phyloP scores from a whole-genome alignment of 1,139 yeast species.

The Taphrina betulina region DNA sequence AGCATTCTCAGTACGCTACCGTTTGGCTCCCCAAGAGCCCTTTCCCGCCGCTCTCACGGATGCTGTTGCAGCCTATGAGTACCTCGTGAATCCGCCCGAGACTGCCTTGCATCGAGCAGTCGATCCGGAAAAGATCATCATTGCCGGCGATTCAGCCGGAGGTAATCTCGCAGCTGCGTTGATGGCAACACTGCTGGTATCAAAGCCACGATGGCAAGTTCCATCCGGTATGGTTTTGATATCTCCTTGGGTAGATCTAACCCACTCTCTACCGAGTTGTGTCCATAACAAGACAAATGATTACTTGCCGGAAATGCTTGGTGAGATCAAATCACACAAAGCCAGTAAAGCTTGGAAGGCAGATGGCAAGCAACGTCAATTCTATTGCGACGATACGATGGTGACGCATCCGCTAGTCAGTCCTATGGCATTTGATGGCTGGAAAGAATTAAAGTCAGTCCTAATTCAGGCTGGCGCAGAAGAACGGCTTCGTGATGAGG shows the following conservation, averaged over 20 bases:
- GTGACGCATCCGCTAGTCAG: constrained; percentile 30
- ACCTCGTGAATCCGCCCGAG: constrained; percentile 33
- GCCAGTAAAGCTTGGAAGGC: constrained; percentile 25
- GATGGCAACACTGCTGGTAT: constrained; percentile 24
- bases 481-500: constrained; percentile 29
- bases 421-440: constrained; percentile 21
- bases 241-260: constrained; percentile 38
- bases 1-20: constrained; percentile 27
- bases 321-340: constrained; percentile 4
- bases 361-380: constrained; percentile 15
- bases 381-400: constrained; percentile 17
- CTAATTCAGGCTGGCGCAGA: constrained; percentile 22
- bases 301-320: constrained; percentile 35
- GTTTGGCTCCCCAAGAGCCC: constrained; percentile 20
- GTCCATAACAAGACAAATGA: constrained; percentile 32
- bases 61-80: constrained; percentile 35
- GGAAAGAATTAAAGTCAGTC: constrained; percentile 5
- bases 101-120: constrained; percentile 25
- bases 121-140: constrained; percentile 17
- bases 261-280: constrained; percentile 37
- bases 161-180: constrained; percentile 43
- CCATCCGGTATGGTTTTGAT: constrained; percentile 37
- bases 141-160: constrained; percentile 36
- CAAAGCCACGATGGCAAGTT: constrained; percentile 21
- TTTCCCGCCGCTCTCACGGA: constrained; percentile 37